Evolutionary conservation across 1,284 basidiomycete species (phyloP), one percentile per base, ranked within the genome.

Genomic region (Pseudozyma thailandica): DNA sequence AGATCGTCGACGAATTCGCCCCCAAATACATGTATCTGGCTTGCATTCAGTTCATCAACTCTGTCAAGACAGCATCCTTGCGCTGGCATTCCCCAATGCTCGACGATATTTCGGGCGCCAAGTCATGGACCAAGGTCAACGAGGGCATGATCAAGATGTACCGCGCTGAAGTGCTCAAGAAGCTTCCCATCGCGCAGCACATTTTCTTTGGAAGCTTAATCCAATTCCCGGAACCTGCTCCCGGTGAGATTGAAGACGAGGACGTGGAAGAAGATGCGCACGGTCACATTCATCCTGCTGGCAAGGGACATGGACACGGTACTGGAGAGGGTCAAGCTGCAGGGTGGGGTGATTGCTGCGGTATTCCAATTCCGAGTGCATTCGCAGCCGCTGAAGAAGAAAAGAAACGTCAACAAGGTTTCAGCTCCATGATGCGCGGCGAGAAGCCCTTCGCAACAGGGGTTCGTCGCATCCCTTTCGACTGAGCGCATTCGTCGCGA

Each of bases 41-140:
- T 0, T 98, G 94, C 84, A 95, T 98, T 77, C 87, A 89, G 50
- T 98, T 97, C 83, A 98, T 98, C 85, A 98, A 98, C 84, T 93
- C 92, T 16, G 92, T 81, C 72, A 98, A 98, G 84, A 94, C 94
- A 0, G 94, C 94, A 0, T 94, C 93, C 0, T 86, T 98, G 3
- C 88, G 94, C 48, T 98, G 95, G 96, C 96, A 98, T 84, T 97
- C 93, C 0, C 96, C 95, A 0, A 98, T 98, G 95, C 88, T 98
- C 12, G 93, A 98, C 81, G 95, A 98, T 82, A 98, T 98, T 63
- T 95, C 93, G 0, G 93, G 90, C 4, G 95, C 96, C 53, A 96
- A 94, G 84, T 92, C 92, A 2, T 98, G 94, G 94, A 90, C 91
- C 79, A 98, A 98, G 83, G 93, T 98, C 70, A 97, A 98, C 83